Evolutionary conservation across 1,139 yeast species (phyloP), one percentile per base, ranked within the genome.

Genomic region (Hansenula sp.): DNA sequence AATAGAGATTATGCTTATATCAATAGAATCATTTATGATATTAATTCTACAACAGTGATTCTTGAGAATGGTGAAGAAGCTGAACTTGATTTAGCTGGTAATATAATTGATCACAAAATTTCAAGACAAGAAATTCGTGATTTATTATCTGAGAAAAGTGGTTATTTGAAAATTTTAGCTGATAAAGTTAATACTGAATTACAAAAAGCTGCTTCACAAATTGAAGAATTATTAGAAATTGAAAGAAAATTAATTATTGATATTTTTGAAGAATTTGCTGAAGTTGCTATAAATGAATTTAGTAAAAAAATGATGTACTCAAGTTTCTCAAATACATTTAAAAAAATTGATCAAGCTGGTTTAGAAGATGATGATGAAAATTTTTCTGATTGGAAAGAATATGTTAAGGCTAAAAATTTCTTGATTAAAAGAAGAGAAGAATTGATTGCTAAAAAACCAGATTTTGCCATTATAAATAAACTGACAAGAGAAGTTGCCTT

Each of bases 341-440:
- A 47, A 24, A 44, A 44, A 14, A 37, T 53, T 22, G 61, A 59
- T 16, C 52, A 58, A 31, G 56, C 45, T 11, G 49, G 30, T 4
- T 13, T 32, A 11, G 37, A 44, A 6, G 45, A 47, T 24, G 61
- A 69, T 39, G 64, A 61, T 24, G 58, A 66, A 34, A 63, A 62
- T 22, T 83, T 92, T 85, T 60, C 66, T 20, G 77, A 78, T 35
- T 85, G 92, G 92, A 82, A 78, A 56, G 71, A 71, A 45, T 83
- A 76, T 57, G 78, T 80, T 49, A 60, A 62, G 36, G 68, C 81
- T 41, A 85, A 83, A 56, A 78, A 75, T 42, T 60, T 65, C 20
- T 61, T 85, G 25, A 69, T 73, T 48, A 65, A 67, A 20, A 68
- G 76, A 40, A 71, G 95, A 42, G 87, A 84, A 48, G 64, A 64